Conservation (phyloP, 2,329 filamentous ascomycete species). For the Fusarium concolor region DNA sequence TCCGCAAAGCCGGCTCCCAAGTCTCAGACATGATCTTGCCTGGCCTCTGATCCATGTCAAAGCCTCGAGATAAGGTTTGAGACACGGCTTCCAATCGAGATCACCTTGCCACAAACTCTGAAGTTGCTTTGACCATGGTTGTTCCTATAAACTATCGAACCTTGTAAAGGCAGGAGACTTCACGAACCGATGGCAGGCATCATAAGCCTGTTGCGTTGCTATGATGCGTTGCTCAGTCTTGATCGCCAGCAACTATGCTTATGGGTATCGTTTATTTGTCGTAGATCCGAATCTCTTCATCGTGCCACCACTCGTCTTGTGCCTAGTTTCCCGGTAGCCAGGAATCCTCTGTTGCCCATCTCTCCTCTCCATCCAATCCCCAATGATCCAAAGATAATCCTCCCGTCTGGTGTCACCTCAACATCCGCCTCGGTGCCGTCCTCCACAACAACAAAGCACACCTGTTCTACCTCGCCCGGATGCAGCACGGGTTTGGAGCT, state of each 20-base stretch:
- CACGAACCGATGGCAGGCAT: neutral
- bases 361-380: slow-evolving; percentile 88
- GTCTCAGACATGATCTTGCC: slow-evolving; percentile 19
- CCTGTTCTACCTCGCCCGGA: slow-evolving; percentile 73
- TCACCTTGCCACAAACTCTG: neutral
- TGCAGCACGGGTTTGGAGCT: slow-evolving; percentile 66
- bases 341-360: slow-evolving; percentile 88
- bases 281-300: slow-evolving; percentile 38
- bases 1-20: neutral
- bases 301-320: slow-evolving; percentile 54
- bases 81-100: slow-evolving; percentile 2
- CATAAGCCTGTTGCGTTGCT: neutral
- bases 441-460: slow-evolving; percentile 69
- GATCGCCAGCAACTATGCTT: neutral
- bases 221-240: neutral
- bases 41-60: neutral
- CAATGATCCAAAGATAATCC: slow-evolving; percentile 80
- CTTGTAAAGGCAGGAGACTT: neutral
- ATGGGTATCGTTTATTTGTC: slow-evolving; percentile 22
- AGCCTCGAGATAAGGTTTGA: slow-evolving; percentile 6
- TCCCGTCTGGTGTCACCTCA: slow-evolving; percentile 63
- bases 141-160: neutral
- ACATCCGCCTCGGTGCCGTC: slow-evolving; percentile 53
- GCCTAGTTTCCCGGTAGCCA: slow-evolving; percentile 86
- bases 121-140: neutral